These are phyloP conservation scores for Boechera divaricarpa DNA, from an alignment of 345 rosid species.

Conservation along the genomic window DNA sequence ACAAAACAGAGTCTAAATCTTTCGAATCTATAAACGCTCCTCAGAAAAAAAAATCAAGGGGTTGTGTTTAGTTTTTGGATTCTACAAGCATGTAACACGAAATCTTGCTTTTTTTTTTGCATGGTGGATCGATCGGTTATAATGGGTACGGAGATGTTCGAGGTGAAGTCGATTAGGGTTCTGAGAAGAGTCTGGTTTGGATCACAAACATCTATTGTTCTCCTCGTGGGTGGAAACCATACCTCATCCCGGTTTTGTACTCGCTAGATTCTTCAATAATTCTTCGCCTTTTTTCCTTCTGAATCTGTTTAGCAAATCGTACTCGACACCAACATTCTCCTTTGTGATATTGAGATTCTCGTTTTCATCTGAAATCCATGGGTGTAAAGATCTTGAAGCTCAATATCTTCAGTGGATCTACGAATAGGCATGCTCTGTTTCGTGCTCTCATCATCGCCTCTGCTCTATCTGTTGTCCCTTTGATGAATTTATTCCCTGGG, in stretches of 20 bases:
- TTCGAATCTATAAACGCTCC: too few relatives aligned
- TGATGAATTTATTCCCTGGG: slow-evolving; percentile 53
- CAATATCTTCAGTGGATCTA: slow-evolving; percentile 60
- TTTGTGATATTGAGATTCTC: not conserved
- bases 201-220: slow-evolving; percentile 61
- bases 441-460: slow-evolving; percentile 54
- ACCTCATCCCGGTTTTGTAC: slow-evolving; percentile 92
- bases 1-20: not conserved
- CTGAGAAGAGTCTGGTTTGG: slow-evolving; percentile 36
- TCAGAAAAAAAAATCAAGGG: slow-evolving; percentile 47
- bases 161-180: slow-evolving; percentile 33
- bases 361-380: slow-evolving; percentile 37
- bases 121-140: slow-evolving; percentile 58
- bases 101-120: slow-evolving; percentile 29
- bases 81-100: slow-evolving; percentile 29
- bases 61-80: slow-evolving; percentile 36
- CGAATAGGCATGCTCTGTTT: slow-evolving; percentile 62
- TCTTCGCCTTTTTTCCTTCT: not conserved
- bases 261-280: slow-evolving; percentile 49
- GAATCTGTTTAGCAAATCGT: too few relatives aligned
- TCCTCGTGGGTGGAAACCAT: slow-evolving; percentile 99
- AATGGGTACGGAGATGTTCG: slow-evolving; percentile 45
- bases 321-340: too few relatives aligned
- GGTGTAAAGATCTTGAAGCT: slow-evolving; percentile 53
- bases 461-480: slow-evolving; percentile 56